A percentile compares a stretch with the other conserved stretches of the same genome.
These are phyloP conservation scores for Apostasia shenzhenica DNA, from an alignment of 106 monocot species.

Conservation along the genomic window DNA sequence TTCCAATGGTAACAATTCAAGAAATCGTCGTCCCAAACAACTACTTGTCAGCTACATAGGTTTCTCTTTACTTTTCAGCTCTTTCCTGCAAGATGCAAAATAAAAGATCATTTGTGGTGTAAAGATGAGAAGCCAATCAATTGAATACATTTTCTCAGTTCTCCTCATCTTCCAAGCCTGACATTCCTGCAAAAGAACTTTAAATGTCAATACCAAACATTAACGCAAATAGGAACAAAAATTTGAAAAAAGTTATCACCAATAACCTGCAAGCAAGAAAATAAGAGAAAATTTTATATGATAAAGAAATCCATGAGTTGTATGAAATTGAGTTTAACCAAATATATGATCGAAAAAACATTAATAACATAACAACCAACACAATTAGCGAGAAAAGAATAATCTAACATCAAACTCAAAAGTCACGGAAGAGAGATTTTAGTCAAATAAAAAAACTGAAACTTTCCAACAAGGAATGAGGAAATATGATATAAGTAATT, in stretches of 20 bases:
- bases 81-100: slow-evolving; percentile 8
- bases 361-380: neutral
- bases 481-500: neutral
- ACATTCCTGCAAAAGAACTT: slow-evolving; percentile 9
- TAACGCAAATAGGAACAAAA: neutral
- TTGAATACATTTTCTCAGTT: neutral
- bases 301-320: neutral
- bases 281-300: neutral
- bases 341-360: neutral
- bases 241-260: neutral
- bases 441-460: no score
- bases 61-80: no score
- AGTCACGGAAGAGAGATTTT: neutral
- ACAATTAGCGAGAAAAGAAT: no score
- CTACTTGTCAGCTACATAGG: no score
- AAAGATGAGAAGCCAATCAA: neutral
- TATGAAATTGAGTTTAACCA: neutral
- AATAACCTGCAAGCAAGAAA: neutral
- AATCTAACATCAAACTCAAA: neutral
- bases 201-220: neutral
- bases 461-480: neutral
- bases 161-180: slow-evolving; percentile 5
- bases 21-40: no score
- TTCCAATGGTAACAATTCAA: no score
- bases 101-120: neutral